Conservation (phyloP, 2,329 filamentous ascomycete species). For the Fusarium sp. region DNA sequence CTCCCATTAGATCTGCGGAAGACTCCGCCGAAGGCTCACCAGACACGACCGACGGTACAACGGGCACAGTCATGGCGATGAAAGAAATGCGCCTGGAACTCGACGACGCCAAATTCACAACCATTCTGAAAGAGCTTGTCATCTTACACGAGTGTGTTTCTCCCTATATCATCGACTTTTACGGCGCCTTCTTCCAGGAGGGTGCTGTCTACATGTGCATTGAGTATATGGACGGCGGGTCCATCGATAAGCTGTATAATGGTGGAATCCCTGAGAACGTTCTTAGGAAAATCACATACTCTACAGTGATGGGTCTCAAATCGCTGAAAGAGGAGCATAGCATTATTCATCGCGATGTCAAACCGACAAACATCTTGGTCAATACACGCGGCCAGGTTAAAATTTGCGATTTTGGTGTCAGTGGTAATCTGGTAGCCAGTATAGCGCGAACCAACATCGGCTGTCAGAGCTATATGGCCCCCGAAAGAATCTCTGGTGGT, state of each 20-base stretch:
- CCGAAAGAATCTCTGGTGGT: slow-evolving; percentile 91
- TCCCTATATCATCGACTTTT: slow-evolving; percentile 98
- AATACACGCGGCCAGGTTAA: slow-evolving; percentile 94
- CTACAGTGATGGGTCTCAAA: slow-evolving; percentile 91
- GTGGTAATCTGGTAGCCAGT: slow-evolving; percentile 94
- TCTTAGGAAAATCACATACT: slow-evolving; percentile 88
- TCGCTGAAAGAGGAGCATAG: slow-evolving; percentile 97
- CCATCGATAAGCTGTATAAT: slow-evolving; percentile 93
- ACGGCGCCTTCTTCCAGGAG: slow-evolving; percentile 98
- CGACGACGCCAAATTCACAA: slow-evolving; percentile 95
- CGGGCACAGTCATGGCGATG: slow-evolving; percentile 96
- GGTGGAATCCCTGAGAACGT: slow-evolving; percentile 92
- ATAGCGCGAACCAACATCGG: slow-evolving; percentile 99
- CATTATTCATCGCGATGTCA: slow-evolving; percentile 98
- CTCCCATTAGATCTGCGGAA: slow-evolving; percentile 47
- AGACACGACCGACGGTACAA: slow-evolving; percentile 58
- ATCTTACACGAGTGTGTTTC: slow-evolving; percentile 95
- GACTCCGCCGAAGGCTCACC: slow-evolving; percentile 47
- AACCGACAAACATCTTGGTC: slow-evolving; percentile 97
- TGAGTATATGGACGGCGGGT: slow-evolving; percentile 98
- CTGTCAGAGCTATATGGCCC: slow-evolving; percentile 99
- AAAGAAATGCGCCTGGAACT: slow-evolving; percentile 97
- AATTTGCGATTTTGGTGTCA: slow-evolving; percentile 98
- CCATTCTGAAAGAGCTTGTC: slow-evolving; percentile 97
- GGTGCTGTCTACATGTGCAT: slow-evolving; percentile 99